Evolutionary conservation across 257 asterid species (phyloP).

Genomic region (Rubia yunnanensis): DNA sequence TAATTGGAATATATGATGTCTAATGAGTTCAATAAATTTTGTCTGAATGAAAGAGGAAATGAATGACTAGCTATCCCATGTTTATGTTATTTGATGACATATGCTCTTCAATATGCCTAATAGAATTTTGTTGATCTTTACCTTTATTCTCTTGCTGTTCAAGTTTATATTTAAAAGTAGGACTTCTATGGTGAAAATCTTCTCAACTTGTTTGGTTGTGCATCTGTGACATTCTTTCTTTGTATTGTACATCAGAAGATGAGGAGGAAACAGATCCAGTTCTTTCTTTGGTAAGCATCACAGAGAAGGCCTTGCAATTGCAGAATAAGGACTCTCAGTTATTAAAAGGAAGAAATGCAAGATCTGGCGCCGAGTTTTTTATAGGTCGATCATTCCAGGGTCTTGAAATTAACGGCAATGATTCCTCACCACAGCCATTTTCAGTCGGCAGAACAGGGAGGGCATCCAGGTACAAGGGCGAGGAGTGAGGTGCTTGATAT

Average conservation of each 20-base stretch:
- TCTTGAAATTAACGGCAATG: slow-evolving; percentile 44
- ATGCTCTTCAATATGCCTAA: no score
- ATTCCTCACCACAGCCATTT: slow-evolving; percentile 35
- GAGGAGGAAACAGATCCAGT: slow-evolving; percentile 52
- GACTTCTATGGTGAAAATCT: neutral
- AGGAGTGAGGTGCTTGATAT: slow-evolving; percentile 13
- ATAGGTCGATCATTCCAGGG: slow-evolving; percentile 77
- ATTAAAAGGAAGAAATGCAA: slow-evolving; percentile 33
- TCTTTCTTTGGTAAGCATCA: slow-evolving; percentile 53
- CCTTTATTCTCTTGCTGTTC: no score
- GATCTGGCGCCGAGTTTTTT: slow-evolving; percentile 80
- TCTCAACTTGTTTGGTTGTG: neutral
- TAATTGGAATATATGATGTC: no score
- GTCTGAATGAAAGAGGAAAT: no score
- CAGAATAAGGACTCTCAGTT: slow-evolving; percentile 35
- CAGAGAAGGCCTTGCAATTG: slow-evolving; percentile 69
- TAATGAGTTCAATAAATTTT: neutral
- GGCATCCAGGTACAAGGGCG: slow-evolving; percentile 70
- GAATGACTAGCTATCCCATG: no score
- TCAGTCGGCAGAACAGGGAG: slow-evolving; percentile 73
- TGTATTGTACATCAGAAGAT: slow-evolving; percentile 32
- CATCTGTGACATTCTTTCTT: slow-evolving; percentile 45
- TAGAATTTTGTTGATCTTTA: no score
- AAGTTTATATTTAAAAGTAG: neutral
- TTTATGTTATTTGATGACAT: no score